Base-by-base conservation (phyloP, 208 protist genomes). In the Herpetomonas samuelpessoai region DNA sequence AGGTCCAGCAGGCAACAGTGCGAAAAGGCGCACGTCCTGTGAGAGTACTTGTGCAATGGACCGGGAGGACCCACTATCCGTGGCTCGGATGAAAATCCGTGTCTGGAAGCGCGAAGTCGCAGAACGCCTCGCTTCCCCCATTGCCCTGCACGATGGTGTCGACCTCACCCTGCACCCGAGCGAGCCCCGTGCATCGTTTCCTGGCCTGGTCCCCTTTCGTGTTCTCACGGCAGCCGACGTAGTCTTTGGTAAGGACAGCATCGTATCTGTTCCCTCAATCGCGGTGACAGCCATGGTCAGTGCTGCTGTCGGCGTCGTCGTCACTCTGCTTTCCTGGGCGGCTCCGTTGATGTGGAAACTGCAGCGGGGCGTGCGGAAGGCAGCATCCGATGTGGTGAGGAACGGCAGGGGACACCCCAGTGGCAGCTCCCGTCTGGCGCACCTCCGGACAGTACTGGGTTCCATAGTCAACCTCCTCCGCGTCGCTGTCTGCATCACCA, bases 121-220 rank as follows among this genome's bases (percentile, higher is more conserved):
- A 2, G 25, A 18, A 1, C 39, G 12, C 2, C 0, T 14, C 19
- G 57, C 49, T 16, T 19, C 3, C 16, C 16, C 27, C 16, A 48
- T 75, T 0, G 49, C 28, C 24, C 44, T 73, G 3, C 19, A 60
- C 24, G 3, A 44, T 14, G 68, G 60, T 10, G 30, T 83, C 6
- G 77, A 85, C 52, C 54, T 85, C 24, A 85, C 72, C 10, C 54
- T 79, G 10, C 55, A 62, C 18, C 74, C 80, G 1, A 70, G 60
- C 12, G 60, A 68, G 3, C 57, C 59, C 26, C 46, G 65, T 16
- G 63, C 12, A 2, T 71, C 57, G 2, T 58, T 81, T 27, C 76
- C 76, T 1, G 62, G 68, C 21, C 64, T 79, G 18, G 66, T 67
- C 1, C 69, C 71, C 0, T 83, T 82, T 29, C 51, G 52, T 19